These are phyloP conservation scores for Zangia roseola DNA, from an alignment of 768 basidiomycete genomes.

Conservation along the genomic window DNA sequence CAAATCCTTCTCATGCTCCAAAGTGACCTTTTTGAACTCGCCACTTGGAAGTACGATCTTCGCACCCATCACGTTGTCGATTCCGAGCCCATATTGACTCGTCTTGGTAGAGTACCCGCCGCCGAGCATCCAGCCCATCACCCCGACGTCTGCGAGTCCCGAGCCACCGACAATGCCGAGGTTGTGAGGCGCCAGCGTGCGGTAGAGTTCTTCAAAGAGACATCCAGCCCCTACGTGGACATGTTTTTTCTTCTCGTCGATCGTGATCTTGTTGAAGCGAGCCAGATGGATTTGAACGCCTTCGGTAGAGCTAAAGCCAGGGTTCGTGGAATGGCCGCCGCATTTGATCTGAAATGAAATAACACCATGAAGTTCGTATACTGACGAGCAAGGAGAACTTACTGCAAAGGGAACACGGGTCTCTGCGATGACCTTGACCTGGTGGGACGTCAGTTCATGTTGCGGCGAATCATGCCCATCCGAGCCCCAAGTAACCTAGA, in stretches of 20 bases:
- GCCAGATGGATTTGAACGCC: constrained; percentile 31
- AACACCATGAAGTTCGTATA: no score
- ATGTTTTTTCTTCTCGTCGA: background rate
- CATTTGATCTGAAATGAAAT: constrained; percentile 29
- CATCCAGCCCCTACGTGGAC: constrained; percentile 28
- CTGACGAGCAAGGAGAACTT: background rate
- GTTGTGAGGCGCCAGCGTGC: constrained; percentile 1
- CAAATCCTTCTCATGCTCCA: constrained; percentile 2
- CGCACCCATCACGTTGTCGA: constrained; percentile 32
- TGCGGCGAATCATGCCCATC: no score
- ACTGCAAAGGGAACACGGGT: constrained; percentile 12
- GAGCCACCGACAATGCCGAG: constrained; percentile 27
- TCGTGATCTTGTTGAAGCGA: constrained; percentile 23
- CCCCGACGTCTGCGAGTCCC: constrained; percentile 25
- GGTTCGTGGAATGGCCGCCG: constrained; percentile 31
- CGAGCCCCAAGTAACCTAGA: background rate
- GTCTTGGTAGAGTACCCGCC: constrained; percentile 36
- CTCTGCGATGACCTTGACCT: constrained; percentile 11
- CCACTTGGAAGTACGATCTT: constrained; percentile 33
- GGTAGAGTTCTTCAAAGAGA: constrained; percentile 31
- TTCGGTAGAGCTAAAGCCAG: constrained; percentile 32
- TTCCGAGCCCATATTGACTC: constrained; percentile 32
- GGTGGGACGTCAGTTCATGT: background rate
- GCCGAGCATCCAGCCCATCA: constrained; percentile 34
- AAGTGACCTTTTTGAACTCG: background rate